phyloP scores from a whole-genome alignment of 495 filamentous ascomycete genomes.

The Articulospora tetracladia region DNA sequence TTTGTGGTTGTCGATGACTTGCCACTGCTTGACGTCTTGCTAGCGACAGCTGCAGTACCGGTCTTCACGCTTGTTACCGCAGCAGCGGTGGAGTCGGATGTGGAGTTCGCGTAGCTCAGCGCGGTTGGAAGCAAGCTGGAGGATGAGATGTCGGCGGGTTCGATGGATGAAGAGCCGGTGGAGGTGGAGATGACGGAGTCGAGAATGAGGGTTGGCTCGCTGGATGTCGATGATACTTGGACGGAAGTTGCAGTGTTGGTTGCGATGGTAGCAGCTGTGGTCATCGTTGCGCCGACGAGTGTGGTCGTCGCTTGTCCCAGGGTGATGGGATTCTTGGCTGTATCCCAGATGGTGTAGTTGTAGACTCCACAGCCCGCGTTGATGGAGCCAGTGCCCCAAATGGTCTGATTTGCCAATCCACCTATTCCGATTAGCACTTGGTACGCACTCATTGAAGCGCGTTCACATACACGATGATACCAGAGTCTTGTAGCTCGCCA shows the following conservation, averaged over 20 bases:
- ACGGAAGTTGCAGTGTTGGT: neutral
- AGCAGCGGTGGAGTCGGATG: neutral
- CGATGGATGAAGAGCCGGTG: neutral
- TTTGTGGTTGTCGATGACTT: neutral
- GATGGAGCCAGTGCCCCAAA: conserved; percentile 3
- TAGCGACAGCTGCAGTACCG: neutral
- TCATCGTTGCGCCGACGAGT: neutral
- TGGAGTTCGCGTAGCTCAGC: neutral
- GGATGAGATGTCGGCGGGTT: neutral
- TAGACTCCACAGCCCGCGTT: neutral
- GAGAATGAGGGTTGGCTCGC: neutral
- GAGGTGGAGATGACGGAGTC: neutral
- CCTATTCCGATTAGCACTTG: neutral
- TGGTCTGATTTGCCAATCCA: neutral
- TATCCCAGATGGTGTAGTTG: conserved; percentile 11
- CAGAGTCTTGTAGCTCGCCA: conserved; percentile 1
- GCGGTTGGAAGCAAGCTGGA: neutral
- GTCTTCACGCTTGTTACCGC: neutral
- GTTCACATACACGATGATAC: conserved; percentile 2
- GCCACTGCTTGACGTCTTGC: neutral
- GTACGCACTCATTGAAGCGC: neutral
- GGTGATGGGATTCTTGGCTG: neutral
- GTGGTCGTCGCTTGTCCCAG: neutral
- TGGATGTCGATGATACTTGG: neutral
- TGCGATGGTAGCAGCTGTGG: neutral